Conservation (phyloP, 768 basidiomycete species). For the Mycena latifolia region DNA sequence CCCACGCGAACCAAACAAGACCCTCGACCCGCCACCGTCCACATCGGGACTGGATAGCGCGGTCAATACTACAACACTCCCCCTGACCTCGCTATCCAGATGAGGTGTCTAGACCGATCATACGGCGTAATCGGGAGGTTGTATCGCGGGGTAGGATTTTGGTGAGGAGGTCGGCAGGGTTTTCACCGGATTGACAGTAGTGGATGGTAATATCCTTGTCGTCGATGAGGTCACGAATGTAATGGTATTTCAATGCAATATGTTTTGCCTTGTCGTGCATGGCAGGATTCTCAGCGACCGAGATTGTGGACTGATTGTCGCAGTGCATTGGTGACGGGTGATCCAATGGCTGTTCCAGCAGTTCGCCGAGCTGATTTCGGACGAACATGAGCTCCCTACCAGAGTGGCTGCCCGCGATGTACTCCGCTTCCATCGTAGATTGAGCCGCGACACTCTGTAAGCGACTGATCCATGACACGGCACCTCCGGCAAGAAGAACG, state of each 20-base stretch:
- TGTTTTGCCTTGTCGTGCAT: conserved; percentile 19
- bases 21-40: too few species aligned
- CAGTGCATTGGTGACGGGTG: conserved; percentile 1
- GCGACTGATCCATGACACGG: conserved; percentile 1
- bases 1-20: conserved; percentile 6
- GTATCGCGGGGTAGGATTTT: not conserved
- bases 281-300: not conserved
- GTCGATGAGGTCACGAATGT: conserved; percentile 4
- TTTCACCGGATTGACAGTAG: not conserved
- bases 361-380: not conserved
- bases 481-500: not conserved
- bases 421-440: conserved; percentile 12
- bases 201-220: not conserved
- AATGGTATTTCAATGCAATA: conserved; percentile 2
- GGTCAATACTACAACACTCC: not conserved
- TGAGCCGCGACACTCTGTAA: not conserved
- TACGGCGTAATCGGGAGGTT: not conserved
- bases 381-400: conserved; percentile 4
- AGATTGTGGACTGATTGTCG: conserved; percentile 4
- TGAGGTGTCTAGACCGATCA: not conserved
- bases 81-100: too few species aligned
- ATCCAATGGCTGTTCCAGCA: not conserved
- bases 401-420: not conserved
- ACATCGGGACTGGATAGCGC: too few species aligned
- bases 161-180: conserved; percentile 1